Base-by-base conservation (phyloP, 257 asterid genomes). In the Linderniella brevidens region DNA sequence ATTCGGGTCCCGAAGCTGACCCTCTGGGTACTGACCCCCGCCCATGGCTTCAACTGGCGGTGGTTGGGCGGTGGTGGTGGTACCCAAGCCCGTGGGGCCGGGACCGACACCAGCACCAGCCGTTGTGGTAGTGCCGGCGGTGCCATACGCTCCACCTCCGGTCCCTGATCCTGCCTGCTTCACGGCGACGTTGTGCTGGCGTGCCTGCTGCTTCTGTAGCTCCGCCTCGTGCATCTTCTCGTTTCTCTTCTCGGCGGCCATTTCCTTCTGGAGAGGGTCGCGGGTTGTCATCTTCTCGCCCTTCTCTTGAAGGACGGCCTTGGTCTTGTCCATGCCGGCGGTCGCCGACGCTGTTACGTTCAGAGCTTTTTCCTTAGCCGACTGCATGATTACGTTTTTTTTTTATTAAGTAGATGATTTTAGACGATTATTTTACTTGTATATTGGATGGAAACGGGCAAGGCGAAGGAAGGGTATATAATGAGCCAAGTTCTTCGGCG, bases 291-390 rank as follows among this genome's bases (percentile, higher is more conserved):
- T 60, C 57, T n/a, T 64, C 55, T 64, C 71, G 0, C 44, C 65
- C 83, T 71, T 71, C 42, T 68, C 82, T 49, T 62, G 78, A 0
- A 55, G 57, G 37, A 55, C 38, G 17, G 80, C 80, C 41, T 61
- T 79, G 38, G 77, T 64, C 38, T 70, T 76, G 9, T 75, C 82
- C 74, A 67, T 54, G 51, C 83, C 83, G 19, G 88, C 36, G 20
- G 64, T 66, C 0, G 83, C 92, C 1, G 80, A 67, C 9, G 80
- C 92, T 37, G 77, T 82, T 7, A 64, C 19, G 17, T 61, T 71
- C 2, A 77, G 50, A 3, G 79, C 77, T 20, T 64, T 57, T 56
- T 79, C 83, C 51, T 78, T 78, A 3, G 61, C 18, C 11, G 68
- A 17, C 55, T 77, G 75, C 87, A 74, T 77, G 37, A 53, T 64